Base-by-base conservation (phyloP, 2,329 filamentous ascomycete genomes). In the Fusarium sp. region DNA sequence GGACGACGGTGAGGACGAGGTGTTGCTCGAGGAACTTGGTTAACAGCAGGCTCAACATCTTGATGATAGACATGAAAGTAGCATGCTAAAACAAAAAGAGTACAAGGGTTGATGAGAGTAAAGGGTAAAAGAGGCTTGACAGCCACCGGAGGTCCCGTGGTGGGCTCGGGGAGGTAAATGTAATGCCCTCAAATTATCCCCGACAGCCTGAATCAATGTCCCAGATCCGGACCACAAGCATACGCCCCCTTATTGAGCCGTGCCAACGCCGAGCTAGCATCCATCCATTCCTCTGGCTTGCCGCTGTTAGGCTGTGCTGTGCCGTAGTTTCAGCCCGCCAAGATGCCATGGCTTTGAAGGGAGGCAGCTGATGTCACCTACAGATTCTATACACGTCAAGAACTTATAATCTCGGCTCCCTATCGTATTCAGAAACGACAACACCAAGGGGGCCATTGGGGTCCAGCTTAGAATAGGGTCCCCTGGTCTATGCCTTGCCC, bases 161-260 rank as follows among this genome's bases (percentile, higher is more conserved):
- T 66, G 77, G 74, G 73, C 60, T 68, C 20, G 39, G 39, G 48
- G 50, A 72, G 66, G 62, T 77, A 78, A 58, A 77, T 64, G 72
- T 74, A 78, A 64, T 71, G 67, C 63, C 41, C 63, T 70, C 58
- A 57, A 50, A 76, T 77, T 77, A 74, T 76, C 65, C 74, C 76
- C 74, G 74, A 77, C n/a, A 39, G 35, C 61, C 67, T 78, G 76
- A 62, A 78, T 78, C 77, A 78, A 74, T 78, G 72, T 78, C 71
- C 77, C 76, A 77, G 74, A 76, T 73, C 64, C 59, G 68, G 67
- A 60, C 57, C 70, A 73, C 71, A 70, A 70, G 62, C 54, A 48
- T 27, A 71, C 64, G 58, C 59, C 68, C 59, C 66, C 48, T 48
- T 50, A 54, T 32, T 13, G 48, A 30, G 27, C 27, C 48, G 25